Base-by-base conservation (phyloP, 805 yeast species). In the Suhomyces sp. region DNA sequence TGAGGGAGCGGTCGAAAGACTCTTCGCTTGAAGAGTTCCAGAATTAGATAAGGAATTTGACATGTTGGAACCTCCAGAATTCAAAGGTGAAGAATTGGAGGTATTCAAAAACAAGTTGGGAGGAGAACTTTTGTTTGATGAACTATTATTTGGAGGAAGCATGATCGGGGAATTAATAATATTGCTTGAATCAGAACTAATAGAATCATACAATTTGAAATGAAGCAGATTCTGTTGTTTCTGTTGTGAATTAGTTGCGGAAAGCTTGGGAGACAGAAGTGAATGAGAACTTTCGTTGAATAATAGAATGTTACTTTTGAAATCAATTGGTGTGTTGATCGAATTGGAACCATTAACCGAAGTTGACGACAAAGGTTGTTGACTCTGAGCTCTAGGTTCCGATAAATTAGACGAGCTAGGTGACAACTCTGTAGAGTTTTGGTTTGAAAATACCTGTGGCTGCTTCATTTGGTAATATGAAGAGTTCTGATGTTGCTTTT, bases 51-150 rank as follows among this genome's bases (percentile, higher is more conserved):
- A 10, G 14, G 32, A n/a, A 13, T 12, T 20, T 19, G 20, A 13
- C 4, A 12, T 19, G 11, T 17, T 28, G 6, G 17, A 10, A 11
- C 13, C 13, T 8, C 25, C 25, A 6, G 12, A 8, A 10, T 19
- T 19, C 25, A 23, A 23, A n/a, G n/a, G n/a, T 23, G 26, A 25
- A 13, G 39, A 21, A 18, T 28, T 25, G 9, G 38, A 25, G 20
- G 33, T 37, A 31, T 25, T 28, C 33, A 52, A 40, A 19, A 50
- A 45, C 40, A 54, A 44, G 38, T 48, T 51, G 24, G 58, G 56
- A 9, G 61, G 59, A 10, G 59, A 53, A 34, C 33, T 40, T 24
- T 43, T 51, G 24, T 32, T 36, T 6, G 47, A 36, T 5, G 38
- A 36, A 18, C 41, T 34, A 33, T 38, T 39, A 19, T 33, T 39